Conservation (phyloP, 2,329 filamentous ascomycete genomes). For the Aspergillus carbonarius region DNA sequence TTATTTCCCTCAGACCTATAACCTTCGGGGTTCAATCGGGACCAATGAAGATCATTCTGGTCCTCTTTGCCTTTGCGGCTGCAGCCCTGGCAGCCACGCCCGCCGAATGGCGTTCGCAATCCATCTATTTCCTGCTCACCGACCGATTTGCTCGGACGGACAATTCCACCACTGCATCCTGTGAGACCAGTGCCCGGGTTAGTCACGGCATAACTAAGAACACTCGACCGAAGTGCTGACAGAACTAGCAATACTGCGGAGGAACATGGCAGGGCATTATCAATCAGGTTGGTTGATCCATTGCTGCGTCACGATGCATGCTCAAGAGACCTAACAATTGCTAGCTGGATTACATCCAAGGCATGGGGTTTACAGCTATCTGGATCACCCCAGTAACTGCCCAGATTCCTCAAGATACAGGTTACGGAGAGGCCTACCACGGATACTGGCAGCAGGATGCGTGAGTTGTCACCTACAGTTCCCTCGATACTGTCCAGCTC, state of each 20-base stretch:
- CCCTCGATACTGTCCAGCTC: background rate
- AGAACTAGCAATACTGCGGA: constrained; percentile 45
- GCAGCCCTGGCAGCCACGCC: constrained; percentile 32
- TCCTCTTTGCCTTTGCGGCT: constrained; percentile 22
- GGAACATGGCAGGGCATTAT: constrained; percentile 52
- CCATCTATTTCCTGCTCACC: constrained; percentile 48
- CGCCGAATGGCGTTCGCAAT: constrained; percentile 42
- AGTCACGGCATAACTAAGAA: background rate
- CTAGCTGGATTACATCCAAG: constrained; percentile 51
- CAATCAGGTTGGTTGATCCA: constrained; percentile 26
- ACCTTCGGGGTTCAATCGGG: background rate
- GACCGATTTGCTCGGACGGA: constrained; percentile 47
- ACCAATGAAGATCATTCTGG: constrained; percentile 2
- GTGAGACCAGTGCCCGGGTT: constrained; percentile 27
- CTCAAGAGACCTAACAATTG: constrained; percentile 19
- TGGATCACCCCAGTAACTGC: constrained; percentile 49
- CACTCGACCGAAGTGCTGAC: background rate
- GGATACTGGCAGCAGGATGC: constrained; percentile 53
- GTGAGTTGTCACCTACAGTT: constrained; percentile 15
- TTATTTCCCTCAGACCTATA: background rate
- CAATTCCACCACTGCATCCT: constrained; percentile 35
- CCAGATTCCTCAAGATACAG: constrained; percentile 35
- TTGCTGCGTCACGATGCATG: background rate
- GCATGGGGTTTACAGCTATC: constrained; percentile 49
- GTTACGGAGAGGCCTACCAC: constrained; percentile 47